A percentile compares a stretch with the other conserved stretches of the same genome.
These are phyloP conservation scores for Trichophyton simii DNA, from an alignment of 2,329 filamentous ascomycete species.

Conservation along the genomic window DNA sequence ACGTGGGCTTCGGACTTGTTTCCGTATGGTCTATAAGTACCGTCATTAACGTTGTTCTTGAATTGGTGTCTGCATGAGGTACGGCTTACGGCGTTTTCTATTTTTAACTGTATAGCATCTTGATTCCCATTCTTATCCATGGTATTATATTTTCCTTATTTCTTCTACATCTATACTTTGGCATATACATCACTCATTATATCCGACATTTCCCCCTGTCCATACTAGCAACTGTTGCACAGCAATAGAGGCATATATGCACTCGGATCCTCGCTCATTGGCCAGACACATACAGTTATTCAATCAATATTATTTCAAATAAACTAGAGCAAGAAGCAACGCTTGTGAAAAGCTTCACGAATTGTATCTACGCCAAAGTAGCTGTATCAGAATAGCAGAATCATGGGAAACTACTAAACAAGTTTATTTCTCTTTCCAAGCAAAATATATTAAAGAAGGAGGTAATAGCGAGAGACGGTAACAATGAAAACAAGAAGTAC, in stretches of 20 bases:
- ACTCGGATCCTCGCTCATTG: too few relatives aligned
- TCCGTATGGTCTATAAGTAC: slow-evolving; percentile 71
- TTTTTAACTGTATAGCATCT: neutral
- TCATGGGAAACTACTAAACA: neutral
- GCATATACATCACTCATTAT: neutral
- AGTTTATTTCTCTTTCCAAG: slow-evolving; percentile 3
- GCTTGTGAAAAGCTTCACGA: too few relatives aligned
- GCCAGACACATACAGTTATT: too few relatives aligned
- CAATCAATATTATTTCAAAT: too few relatives aligned
- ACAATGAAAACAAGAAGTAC: neutral
- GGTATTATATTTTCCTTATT: neutral
- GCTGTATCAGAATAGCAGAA: too few relatives aligned
- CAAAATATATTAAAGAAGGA: neutral
- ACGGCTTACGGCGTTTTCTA: neutral
- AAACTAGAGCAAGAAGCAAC: too few relatives aligned
- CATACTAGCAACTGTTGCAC: too few relatives aligned
- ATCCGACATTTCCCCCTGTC: too few relatives aligned
- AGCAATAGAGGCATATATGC: too few relatives aligned
- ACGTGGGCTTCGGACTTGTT: slow-evolving; percentile 71
- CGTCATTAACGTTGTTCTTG: slow-evolving; percentile 65
- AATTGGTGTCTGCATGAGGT: slow-evolving; percentile 37
- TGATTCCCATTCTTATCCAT: neutral
- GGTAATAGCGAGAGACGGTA: too few relatives aligned
- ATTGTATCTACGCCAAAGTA: too few relatives aligned
- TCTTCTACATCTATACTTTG: neutral